These are phyloP conservation scores for Citrullus mucosospermus DNA, from an alignment of 306 rosid species.

Conservation along the genomic window DNA sequence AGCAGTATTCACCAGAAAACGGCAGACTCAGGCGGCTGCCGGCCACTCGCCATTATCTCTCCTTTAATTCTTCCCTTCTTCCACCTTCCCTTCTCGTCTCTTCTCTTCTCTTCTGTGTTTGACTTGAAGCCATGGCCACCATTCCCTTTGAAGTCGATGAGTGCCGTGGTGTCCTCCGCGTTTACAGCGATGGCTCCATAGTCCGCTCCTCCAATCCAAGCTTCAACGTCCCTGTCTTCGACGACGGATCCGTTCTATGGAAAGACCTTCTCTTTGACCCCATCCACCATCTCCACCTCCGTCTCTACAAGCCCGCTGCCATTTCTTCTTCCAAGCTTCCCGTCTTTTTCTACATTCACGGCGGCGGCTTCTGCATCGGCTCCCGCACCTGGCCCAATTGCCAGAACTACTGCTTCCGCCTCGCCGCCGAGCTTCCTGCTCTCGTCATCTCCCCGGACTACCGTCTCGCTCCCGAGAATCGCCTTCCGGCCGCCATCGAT, in stretches of 20 bases:
- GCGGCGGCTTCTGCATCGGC: conserved; percentile 95
- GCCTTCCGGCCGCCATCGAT: conserved; percentile 61
- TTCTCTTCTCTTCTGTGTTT: background rate
- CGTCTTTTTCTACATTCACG: conserved; percentile 59
- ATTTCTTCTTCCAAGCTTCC: conserved; percentile 27
- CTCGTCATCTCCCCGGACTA: conserved; percentile 56
- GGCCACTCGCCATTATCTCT: background rate
- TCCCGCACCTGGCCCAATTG: conserved; percentile 83
- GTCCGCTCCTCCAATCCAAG: conserved; percentile 41
- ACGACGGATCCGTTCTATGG: conserved; percentile 58
- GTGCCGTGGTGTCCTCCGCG: conserved; percentile 74
- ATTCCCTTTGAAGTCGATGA: conserved; percentile 36
- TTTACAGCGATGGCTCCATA: conserved; percentile 63
- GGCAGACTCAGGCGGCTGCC: background rate
- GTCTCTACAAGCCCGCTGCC: conserved; percentile 57
- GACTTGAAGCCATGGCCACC: background rate
- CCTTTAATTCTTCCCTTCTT: background rate
- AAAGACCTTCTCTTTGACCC: conserved; percentile 58
- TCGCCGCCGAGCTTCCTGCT: conserved; percentile 36
- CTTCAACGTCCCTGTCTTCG: conserved; percentile 32
- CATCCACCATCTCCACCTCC: conserved; percentile 37
- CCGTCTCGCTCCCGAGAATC: conserved; percentile 69
- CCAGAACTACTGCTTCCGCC: conserved; percentile 66
- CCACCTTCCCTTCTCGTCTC: background rate
- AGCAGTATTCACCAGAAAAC: too few relatives aligned